A percentile compares a stretch with the other conserved stretches of the same genome.
Conservation (phyloP, 2,329 filamentous ascomycete genomes). For the Pestalotiopsis sp. region DNA sequence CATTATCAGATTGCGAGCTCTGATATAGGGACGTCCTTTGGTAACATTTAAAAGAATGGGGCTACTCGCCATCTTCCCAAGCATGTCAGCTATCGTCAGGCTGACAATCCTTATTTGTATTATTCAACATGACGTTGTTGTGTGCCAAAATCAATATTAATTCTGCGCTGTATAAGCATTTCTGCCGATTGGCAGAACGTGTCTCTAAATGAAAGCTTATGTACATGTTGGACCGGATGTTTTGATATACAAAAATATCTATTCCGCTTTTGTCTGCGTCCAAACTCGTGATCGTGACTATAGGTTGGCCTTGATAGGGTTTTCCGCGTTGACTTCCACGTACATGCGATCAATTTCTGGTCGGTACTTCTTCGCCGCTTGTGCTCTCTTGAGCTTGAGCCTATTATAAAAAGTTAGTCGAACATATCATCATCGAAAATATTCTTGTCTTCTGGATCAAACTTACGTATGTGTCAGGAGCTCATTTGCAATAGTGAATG, state of each 20-base stretch:
- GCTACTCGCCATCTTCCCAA: too few relatives aligned
- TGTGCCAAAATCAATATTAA: background rate
- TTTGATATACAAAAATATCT: background rate
- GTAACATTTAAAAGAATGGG: too few relatives aligned
- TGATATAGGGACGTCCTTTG: too few relatives aligned
- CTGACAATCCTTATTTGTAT: too few relatives aligned
- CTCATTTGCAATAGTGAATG: conserved; percentile 92
- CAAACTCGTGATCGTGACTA: conserved; percentile 27
- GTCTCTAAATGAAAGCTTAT: background rate
- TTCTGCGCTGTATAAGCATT: background rate
- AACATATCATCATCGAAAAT: background rate
- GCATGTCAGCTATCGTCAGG: too few relatives aligned
- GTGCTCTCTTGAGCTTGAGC: conserved; percentile 63
- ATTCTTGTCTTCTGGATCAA: conserved; percentile 13
- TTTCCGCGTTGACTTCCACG: conserved; percentile 50
- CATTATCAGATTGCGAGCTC: too few relatives aligned
- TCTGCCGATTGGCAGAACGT: background rate
- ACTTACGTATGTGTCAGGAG: conserved; percentile 86
- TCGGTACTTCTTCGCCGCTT: conserved; percentile 55
- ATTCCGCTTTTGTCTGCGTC: background rate
- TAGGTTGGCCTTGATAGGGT: conserved; percentile 47
- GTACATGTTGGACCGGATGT: background rate
- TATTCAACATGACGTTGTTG: too few relatives aligned
- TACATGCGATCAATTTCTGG: conserved; percentile 61
- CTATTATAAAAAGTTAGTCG: conserved; percentile 35